Conservation (phyloP, 2,329 filamentous ascomycete genomes). For the Sporothrix pallida region DNA sequence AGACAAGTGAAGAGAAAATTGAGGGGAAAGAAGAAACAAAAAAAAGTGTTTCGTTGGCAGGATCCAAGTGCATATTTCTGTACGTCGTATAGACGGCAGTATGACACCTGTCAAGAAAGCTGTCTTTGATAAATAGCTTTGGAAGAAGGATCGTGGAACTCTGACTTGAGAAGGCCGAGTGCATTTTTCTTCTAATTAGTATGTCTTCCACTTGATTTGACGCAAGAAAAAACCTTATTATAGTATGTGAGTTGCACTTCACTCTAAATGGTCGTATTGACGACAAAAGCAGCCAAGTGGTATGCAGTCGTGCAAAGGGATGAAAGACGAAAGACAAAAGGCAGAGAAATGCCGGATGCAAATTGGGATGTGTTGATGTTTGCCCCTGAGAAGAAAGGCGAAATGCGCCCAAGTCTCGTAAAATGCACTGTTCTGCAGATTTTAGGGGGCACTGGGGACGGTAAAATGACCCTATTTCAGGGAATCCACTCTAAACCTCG, state of each 20-base stretch:
- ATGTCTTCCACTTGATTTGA: background rate
- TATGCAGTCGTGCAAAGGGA: background rate
- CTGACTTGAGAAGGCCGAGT: no score
- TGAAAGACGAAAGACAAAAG: background rate
- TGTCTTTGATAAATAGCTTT: no score
- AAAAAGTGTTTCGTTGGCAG: no score
- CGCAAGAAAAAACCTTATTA: background rate
- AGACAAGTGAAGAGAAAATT: background rate
- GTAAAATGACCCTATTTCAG: slow-evolving; percentile 18
- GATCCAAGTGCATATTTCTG: no score
- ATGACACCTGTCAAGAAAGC: background rate
- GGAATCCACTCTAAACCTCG: slow-evolving; percentile 1
- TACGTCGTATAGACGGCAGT: no score
- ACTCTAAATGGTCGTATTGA: background rate
- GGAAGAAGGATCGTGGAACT: no score
- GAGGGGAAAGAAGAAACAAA: no score
- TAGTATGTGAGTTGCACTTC: background rate
- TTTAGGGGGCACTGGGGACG: background rate
- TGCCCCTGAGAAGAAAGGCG: background rate
- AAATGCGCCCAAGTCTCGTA: background rate
- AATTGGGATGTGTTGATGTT: slow-evolving; percentile 26
- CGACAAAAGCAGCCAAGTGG: slow-evolving; percentile 14
- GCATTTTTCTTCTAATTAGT: background rate
- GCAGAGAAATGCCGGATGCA: background rate
- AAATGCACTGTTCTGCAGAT: background rate